Base-by-base conservation (phyloP, 345 rosid genomes). In the Stellera chamaejasme region DNA sequence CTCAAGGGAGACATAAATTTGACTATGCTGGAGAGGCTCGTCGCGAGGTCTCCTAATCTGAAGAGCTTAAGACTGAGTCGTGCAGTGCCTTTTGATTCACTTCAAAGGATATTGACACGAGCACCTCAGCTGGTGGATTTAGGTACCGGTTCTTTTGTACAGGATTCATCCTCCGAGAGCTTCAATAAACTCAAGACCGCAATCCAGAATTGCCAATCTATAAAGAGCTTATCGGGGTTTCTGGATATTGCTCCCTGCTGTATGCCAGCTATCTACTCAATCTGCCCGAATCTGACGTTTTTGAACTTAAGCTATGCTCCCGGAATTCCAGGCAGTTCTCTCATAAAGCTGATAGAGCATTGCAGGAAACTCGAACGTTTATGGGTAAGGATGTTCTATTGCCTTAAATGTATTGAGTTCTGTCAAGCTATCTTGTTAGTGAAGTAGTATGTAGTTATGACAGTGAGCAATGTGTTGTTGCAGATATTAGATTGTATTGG, bases 401-500 rank as follows among this genome's bases (percentile, higher is more conserved):
- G 43, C 12, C 32, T 3, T 13, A 32, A 2, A 8, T 32, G 39
- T 32, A 2, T 10, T 11, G 26, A 3, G 26, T 10, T 10, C 12
- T 11, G 39, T 32, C 39, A 2, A 48, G 12, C 19, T 26, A 1
- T 27, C 3, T 42, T 19, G 23, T 19, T 19, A 1, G 23, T 19
- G 23, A 19, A 19, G 6, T 13, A 25, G 5, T n/a, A 45, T 19
- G 36, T 13, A 28, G 13, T 3, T 51, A 23, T 56, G 48, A 51
- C 49, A 47, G 46, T 48, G 46, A 13, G 7, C 68, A 54, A 25
- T 27, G 13, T 61, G 11, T 32, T 32, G 25, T 15, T 77, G 63
- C 85, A 89, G 97, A 80, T 89, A 63, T 75, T 89, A 55, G 97
- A 86, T 69, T 82, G 82, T 60, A 89, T 89, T 66, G 95, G 91